Base-by-base conservation (phyloP, 2,329 filamentous ascomycete species). In the Venturia oleaginea region DNA sequence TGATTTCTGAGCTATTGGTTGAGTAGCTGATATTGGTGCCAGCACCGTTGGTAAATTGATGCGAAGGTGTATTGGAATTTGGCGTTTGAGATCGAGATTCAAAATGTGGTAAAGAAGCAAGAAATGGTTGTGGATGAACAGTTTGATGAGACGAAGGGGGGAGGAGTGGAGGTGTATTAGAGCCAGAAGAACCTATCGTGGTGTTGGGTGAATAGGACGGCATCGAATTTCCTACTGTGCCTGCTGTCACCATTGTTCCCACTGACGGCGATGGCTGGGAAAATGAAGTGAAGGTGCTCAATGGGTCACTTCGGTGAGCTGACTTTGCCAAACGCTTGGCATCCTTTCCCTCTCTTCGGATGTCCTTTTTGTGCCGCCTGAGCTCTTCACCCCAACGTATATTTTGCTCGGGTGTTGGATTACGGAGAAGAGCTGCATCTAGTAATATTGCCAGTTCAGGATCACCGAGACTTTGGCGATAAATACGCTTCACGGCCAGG, bases 401-500 rank as follows among this genome's bases (percentile, higher is more conserved):
- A 37, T 72, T 75, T 66, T 81, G 76, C 62, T 75, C 70, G 34
- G 70, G 64, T 2, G 75, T 77, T 42, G 75, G 71, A 27, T 70
- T 74, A 64, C 78, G 74, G 13, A 74, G 71, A 40, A 81, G 72
- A 38, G 81, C 74, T 8, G 74, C 74, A 43, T 79, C 72, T 7
- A 83, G 72, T 4, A 80, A 70, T 32, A 73, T 68, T 48, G 74
- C 72, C 30, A 81, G 68, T 24, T 67, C 67, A 19, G 68, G 63
- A 60, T 80, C 72, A 19, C 66, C 69, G 37, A 74, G 71, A 68
- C 76, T 78, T 62, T 78, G 71, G 32, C 74, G 69, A 69, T 76
- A 78, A 57, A 82, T 72, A 61, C 77, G 72, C 65, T 75, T 72
- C 11, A 82, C 69, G 15, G 79, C 79, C 24, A 68, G 67, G 32